These are phyloP conservation scores for Leccinum longicurvipes DNA, from an alignment of 768 basidiomycete genomes.

Conservation along the genomic window DNA sequence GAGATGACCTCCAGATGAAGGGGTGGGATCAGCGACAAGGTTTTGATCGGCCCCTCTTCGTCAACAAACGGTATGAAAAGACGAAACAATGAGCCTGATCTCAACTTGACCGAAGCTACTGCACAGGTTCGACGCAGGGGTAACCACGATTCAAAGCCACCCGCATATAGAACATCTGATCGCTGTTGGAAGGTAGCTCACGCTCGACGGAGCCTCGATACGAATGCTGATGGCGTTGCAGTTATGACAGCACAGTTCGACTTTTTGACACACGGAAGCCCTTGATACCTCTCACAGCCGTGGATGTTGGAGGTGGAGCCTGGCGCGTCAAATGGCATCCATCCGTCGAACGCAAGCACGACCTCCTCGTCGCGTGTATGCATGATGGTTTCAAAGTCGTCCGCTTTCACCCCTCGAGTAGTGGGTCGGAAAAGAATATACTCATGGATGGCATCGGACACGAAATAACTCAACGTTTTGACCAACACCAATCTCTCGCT, in stretches of 20 bases:
- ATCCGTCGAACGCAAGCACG: conserved; percentile 52
- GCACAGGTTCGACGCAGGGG: conserved; percentile 83
- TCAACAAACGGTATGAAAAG: conserved; percentile 63
- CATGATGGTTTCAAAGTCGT: conserved; percentile 93
- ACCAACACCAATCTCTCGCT: conserved; percentile 77
- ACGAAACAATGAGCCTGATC: background rate
- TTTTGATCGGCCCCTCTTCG: conserved; percentile 54
- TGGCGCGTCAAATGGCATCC: conserved; percentile 99
- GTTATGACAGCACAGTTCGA: conserved; percentile 80
- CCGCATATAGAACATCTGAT: conserved; percentile 76
- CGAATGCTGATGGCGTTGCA: conserved; percentile 28
- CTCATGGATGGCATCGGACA: conserved; percentile 21
- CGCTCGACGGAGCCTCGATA: background rate
- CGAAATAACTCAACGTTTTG: conserved; percentile 56
- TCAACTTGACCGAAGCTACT: conserved; percentile 1
- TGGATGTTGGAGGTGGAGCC: conserved; percentile 83
- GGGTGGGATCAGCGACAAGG: conserved; percentile 83
- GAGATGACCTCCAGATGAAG: conserved; percentile 89
- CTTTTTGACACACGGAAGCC: conserved; percentile 82
- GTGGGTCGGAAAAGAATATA: background rate
- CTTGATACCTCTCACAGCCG: conserved; percentile 49
- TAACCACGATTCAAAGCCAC: conserved; percentile 87
- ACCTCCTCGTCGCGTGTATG: conserved; percentile 95
- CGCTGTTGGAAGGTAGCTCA: conserved; percentile 82
- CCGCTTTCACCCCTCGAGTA: conserved; percentile 17